Conservation (phyloP, 805 yeast species). For the Pichia membranifaciens region DNA sequence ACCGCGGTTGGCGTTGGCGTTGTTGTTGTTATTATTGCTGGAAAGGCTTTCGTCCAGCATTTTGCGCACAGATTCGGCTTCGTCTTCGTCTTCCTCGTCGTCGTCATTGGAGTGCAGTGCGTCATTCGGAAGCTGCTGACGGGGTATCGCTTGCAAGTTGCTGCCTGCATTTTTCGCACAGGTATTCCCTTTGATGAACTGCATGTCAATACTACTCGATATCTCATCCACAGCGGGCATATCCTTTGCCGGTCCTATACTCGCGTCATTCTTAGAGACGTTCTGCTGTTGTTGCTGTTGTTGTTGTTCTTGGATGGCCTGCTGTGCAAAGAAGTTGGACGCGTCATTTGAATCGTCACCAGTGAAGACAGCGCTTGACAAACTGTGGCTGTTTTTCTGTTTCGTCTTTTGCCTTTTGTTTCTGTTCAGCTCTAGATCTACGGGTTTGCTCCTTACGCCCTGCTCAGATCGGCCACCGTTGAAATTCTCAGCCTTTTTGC, state of each 20-base stretch:
- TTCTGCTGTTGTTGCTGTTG: neutral
- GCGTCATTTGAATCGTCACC: neutral
- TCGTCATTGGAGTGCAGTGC: too few species aligned
- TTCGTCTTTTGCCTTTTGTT: neutral
- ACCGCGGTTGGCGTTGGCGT: neutral
- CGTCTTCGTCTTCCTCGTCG: too few species aligned
- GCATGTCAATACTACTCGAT: too few species aligned
- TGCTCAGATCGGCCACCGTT: too few species aligned
- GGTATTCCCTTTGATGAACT: neutral
- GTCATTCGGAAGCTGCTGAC: too few species aligned
- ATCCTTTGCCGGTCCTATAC: too few species aligned
- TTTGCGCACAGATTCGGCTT: neutral
- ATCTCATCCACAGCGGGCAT: too few species aligned
- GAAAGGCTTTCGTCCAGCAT: neutral
- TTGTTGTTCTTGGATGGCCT: neutral
- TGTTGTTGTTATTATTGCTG: neutral
- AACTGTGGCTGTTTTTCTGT: neutral
- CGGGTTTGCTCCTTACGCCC: too few species aligned
- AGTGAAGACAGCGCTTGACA: neutral
- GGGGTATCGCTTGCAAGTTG: neutral
- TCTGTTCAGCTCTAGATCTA: too few species aligned
- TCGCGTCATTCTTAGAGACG: too few species aligned
- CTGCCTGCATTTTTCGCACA: neutral
- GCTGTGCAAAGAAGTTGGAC: conserved; percentile 8
- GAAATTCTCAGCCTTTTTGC: neutral